Conservation (phyloP, 2,329 filamentous ascomycete genomes). For the Aspergillus nomiae region DNA sequence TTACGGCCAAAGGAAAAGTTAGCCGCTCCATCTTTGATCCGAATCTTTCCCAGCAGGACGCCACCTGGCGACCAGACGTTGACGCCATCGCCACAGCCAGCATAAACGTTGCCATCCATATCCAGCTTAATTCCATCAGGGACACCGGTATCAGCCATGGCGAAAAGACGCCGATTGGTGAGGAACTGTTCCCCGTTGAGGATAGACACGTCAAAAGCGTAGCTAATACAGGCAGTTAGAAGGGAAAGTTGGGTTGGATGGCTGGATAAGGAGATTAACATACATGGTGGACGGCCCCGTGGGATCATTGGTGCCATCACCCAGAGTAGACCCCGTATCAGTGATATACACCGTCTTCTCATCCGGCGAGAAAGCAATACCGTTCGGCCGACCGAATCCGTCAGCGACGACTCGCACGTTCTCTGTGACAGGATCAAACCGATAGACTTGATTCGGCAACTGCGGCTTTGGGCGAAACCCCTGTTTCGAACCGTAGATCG, state of each 20-base stretch:
- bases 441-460: constrained; percentile 42
- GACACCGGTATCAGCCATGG: constrained; percentile 50
- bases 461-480: constrained; percentile 35
- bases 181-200: constrained; percentile 44
- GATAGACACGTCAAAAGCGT: constrained; percentile 52
- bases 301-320: constrained; percentile 24
- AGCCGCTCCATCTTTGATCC: constrained; percentile 49
- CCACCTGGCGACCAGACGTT: constrained; percentile 57
- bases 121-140: constrained; percentile 55
- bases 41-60: constrained; percentile 59
- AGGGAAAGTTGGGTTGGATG: neutral
- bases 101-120: constrained; percentile 57
- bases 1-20: constrained; percentile 54
- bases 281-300: constrained; percentile 30
- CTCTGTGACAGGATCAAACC: constrained; percentile 41
- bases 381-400: constrained; percentile 44
- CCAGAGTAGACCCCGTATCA: constrained; percentile 38
- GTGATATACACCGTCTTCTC: constrained; percentile 43
- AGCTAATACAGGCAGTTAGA: constrained; percentile 25
- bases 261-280: constrained; percentile 11
- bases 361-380: constrained; percentile 44
- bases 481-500: constrained; percentile 40
- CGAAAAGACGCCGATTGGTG: constrained; percentile 55
- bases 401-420: constrained; percentile 42
- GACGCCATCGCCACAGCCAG: constrained; percentile 57